Evolutionary conservation across 139 green algal genomes (phyloP).

Genomic region (Diplosphaera chodatii): DNA sequence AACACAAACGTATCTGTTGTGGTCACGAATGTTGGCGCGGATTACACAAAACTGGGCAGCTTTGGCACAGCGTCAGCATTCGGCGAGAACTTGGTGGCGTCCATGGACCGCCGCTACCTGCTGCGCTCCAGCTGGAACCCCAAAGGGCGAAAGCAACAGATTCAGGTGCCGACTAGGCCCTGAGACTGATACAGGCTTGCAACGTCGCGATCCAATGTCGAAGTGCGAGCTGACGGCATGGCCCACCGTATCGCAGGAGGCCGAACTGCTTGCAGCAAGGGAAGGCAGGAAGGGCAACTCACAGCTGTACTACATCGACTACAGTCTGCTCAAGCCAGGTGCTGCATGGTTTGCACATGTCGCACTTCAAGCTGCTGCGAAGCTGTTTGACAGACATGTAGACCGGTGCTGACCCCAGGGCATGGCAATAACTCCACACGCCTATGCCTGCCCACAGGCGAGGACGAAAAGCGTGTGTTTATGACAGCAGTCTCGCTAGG

Average conservation of each 20-base stretch:
- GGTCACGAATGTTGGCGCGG: conserved; percentile 23
- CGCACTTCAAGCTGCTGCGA: no score
- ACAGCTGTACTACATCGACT: conserved; percentile 38
- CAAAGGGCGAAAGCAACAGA: not conserved
- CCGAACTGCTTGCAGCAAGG: conserved; percentile 25
- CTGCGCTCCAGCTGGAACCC: not conserved
- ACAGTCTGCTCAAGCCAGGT: conserved; percentile 33
- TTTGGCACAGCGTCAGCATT: conserved; percentile 44
- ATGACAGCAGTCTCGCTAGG: conserved; percentile 26
- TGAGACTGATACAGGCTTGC: no score
- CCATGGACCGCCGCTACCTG: conserved; percentile 39
- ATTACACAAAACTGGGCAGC: conserved; percentile 18
- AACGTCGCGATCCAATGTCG: no score
- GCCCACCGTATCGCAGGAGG: conserved; percentile 13
- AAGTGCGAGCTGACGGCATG: no score
- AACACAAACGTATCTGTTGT: conserved; percentile 35
- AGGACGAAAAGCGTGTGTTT: conserved; percentile 21
- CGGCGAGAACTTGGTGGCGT: conserved; percentile 36
- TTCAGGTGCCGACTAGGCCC: no score
- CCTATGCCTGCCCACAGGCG: not conserved
- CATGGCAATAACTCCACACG: no score
- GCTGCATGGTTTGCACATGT: no score
- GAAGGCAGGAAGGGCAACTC: not conserved
- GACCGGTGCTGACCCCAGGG: no score
- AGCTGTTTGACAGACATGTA: no score